Evolutionary conservation across 805 yeast species (phyloP).

Genomic region (Wickerhamia fluorescens): DNA sequence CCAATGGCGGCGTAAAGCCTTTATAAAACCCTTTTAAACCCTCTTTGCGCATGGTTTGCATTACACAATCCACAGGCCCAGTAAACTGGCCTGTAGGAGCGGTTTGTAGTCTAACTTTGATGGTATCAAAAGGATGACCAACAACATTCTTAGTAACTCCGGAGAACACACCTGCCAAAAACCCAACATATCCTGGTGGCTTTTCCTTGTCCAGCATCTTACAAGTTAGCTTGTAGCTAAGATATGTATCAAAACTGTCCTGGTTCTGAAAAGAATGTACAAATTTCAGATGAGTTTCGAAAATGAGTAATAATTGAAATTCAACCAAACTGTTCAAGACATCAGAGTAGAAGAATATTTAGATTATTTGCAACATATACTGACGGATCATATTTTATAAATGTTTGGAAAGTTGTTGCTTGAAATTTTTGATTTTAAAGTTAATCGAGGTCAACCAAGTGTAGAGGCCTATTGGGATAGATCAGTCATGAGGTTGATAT

Average conservation of each 20-base stretch:
- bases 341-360: too few relatives aligned
- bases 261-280: neutral
- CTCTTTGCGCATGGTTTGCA: slow-evolving; percentile 64
- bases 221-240: slow-evolving; percentile 1
- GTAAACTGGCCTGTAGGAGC: slow-evolving; percentile 52
- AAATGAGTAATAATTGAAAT: too few relatives aligned
- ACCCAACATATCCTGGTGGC: slow-evolving; percentile 56
- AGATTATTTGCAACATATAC: too few relatives aligned
- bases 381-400: too few relatives aligned
- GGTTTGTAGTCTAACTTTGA: slow-evolving; percentile 79
- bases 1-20: slow-evolving; percentile 88
- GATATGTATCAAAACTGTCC: neutral
- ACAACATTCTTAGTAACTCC: slow-evolving; percentile 85
- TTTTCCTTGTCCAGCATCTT: slow-evolving; percentile 2
- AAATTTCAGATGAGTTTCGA: too few relatives aligned
- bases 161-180: slow-evolving; percentile 81
- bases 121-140: slow-evolving; percentile 91
- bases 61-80: slow-evolving; percentile 78
- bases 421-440: too few relatives aligned
- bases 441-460: too few relatives aligned
- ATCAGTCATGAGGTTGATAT: too few relatives aligned
- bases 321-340: too few relatives aligned
- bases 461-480: too few relatives aligned
- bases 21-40: slow-evolving; percentile 77
- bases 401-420: too few relatives aligned